Percentiles rank a stretch among this genome's conserved stretches.
phyloP scores from a whole-genome alignment of 208 protist genomes.

The Crithidia acanthocephali region DNA sequence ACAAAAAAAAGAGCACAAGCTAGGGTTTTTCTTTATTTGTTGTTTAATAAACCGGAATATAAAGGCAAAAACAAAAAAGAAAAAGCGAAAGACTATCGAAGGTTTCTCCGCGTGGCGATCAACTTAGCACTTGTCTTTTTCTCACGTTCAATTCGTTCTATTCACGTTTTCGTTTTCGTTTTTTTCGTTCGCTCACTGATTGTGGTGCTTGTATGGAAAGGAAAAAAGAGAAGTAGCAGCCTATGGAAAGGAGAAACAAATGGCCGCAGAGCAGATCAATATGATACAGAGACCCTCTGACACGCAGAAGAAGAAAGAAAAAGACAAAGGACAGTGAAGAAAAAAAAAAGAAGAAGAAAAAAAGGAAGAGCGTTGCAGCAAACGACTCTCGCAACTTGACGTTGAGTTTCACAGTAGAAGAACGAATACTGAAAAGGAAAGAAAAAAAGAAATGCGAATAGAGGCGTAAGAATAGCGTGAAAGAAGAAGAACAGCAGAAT shows the following conservation, averaged over 20 bases:
- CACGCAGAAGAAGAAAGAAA: too few relatives aligned
- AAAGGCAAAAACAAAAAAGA: not conserved
- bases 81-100: not conserved
- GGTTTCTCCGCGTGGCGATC: not conserved
- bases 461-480: constrained; percentile 5
- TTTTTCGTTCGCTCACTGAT: too few relatives aligned
- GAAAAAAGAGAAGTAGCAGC: not conserved
- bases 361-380: constrained; percentile 3
- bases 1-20: too few relatives aligned
- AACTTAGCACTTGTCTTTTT: not conserved
- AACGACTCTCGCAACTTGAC: not conserved
- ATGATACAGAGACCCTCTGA: too few relatives aligned
- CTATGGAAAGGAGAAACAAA: not conserved
- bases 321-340: constrained; percentile 10
- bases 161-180: too few relatives aligned
- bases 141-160: not conserved
- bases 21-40: too few relatives aligned
- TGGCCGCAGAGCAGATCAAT: not conserved
- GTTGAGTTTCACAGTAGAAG: not conserved
- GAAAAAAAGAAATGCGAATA: constrained; percentile 7
- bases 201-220: too few relatives aligned
- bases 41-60: not conserved
- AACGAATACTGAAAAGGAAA: constrained; percentile 20
- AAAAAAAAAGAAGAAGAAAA: not conserved
- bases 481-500: constrained; percentile 5